Percentiles rank a stretch among this genome's conserved stretches.
phyloP scores from a whole-genome alignment of 768 basidiomycete species.

The Pulveroboletus sp. region DNA sequence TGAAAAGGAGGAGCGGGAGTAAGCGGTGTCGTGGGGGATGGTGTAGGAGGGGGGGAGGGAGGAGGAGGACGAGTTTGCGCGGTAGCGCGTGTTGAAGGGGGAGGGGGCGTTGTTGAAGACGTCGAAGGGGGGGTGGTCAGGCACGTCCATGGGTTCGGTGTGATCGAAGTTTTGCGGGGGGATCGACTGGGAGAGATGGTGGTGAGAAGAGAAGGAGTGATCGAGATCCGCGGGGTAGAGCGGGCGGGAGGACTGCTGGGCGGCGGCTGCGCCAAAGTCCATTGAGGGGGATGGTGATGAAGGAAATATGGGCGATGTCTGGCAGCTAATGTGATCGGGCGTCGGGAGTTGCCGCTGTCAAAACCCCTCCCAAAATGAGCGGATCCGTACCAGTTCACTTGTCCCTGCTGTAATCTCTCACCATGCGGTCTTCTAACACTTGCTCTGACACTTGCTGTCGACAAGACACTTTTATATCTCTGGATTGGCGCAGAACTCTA shows the following conservation, averaged over 20 bases:
- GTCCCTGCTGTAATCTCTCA: too few relatives aligned
- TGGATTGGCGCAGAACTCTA: constrained; percentile 29
- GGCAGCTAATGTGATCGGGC: constrained; percentile 51
- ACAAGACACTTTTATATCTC: constrained; percentile 30
- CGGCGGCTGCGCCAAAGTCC: constrained; percentile 44
- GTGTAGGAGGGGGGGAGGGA: constrained; percentile 58
- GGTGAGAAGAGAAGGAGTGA: constrained; percentile 47
- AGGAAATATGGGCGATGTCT: constrained; percentile 34
- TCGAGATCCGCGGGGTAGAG: constrained; percentile 59
- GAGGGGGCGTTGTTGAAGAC: constrained; percentile 53
- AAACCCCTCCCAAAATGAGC: constrained; percentile 27
- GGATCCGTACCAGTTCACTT: constrained; percentile 29
- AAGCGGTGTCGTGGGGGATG: constrained; percentile 54
- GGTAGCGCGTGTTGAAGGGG: constrained; percentile 59
- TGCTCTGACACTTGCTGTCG: too few relatives aligned
- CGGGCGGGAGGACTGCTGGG: constrained; percentile 34
- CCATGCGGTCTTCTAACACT: too few relatives aligned
- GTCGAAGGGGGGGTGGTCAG: constrained; percentile 61
- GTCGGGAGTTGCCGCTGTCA: constrained; percentile 51
- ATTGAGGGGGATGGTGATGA: constrained; percentile 35
- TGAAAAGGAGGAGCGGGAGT: constrained; percentile 54
- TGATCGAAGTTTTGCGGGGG: constrained; percentile 45
- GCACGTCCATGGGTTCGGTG: constrained; percentile 50
- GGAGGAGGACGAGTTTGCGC: constrained; percentile 67
- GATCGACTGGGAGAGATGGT: constrained; percentile 32